Percentiles rank a stretch among this genome's conserved stretches.
Conservation (phyloP, 2,329 filamentous ascomycete species). For the Blastomyces emzantsi region DNA sequence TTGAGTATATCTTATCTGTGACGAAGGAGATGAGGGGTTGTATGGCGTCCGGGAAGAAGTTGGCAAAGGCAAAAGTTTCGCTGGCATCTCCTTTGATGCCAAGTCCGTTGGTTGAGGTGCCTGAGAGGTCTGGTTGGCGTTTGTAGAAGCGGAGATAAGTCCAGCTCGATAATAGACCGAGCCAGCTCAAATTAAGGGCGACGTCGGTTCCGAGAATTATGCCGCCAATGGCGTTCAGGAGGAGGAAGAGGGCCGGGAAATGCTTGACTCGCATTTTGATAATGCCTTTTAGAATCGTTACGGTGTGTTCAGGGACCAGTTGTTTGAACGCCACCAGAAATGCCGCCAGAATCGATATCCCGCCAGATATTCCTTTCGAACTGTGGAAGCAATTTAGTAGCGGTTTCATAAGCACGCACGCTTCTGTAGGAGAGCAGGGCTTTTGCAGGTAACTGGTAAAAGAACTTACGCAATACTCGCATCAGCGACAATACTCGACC, state of each 20-base stretch:
- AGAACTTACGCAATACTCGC: constrained; percentile 30
- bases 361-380: constrained; percentile 74
- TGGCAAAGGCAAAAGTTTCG: constrained; percentile 91
- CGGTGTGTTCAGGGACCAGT: constrained; percentile 92
- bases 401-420: not conserved
- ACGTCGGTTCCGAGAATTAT: constrained; percentile 61
- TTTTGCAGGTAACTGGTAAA: not conserved
- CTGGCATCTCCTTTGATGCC: constrained; percentile 79
- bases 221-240: constrained; percentile 60
- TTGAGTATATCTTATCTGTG: constrained; percentile 63
- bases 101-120: constrained; percentile 44
- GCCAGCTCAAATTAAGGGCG: constrained; percentile 67
- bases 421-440: not conserved
- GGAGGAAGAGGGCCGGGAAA: constrained; percentile 65
- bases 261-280: constrained; percentile 81
- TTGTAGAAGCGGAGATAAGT: constrained; percentile 96
- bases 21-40: constrained; percentile 69
- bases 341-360: constrained; percentile 78
- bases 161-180: constrained; percentile 83
- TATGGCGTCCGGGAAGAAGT: constrained; percentile 81
- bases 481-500: constrained; percentile 54
- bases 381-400: constrained; percentile 39
- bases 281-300: constrained; percentile 81
- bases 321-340: constrained; percentile 98
- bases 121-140: constrained; percentile 46